Conservation (phyloP, 352 stramenopile genomes). For the Globisporangium parvum region DNA sequence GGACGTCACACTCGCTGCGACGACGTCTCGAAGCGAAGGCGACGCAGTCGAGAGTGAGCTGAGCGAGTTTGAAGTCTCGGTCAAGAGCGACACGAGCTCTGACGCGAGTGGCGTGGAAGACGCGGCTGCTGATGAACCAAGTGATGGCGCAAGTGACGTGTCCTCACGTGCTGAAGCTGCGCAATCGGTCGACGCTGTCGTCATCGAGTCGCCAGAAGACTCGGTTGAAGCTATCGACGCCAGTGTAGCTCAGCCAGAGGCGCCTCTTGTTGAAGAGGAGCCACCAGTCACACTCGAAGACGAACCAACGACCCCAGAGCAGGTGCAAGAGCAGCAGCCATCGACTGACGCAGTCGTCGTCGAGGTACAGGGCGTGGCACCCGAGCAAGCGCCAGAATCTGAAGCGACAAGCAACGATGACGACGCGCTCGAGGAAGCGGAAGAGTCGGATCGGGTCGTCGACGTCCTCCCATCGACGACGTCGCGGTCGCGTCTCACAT, state of each 20-base stretch:
- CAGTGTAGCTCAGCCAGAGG: background rate
- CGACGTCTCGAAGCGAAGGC: constrained; percentile 1
- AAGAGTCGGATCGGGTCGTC: constrained; percentile 9
- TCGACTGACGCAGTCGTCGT: background rate
- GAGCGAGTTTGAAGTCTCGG: background rate
- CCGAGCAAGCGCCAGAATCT: constrained; percentile 7
- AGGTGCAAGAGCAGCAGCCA: background rate
- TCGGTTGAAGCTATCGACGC: background rate
- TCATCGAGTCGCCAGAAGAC: background rate
- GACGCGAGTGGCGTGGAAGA: background rate
- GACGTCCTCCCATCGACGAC: constrained; percentile 1
- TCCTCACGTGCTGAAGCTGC: background rate
- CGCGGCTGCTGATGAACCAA: background rate
- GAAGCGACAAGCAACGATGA: constrained; percentile 1
- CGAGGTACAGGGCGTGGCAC: background rate
- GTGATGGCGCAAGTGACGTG: background rate
- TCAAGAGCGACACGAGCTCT: background rate
- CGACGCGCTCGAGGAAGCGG: constrained; percentile 1
- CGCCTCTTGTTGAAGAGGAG: background rate
- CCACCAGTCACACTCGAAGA: background rate
- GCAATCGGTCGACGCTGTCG: background rate
- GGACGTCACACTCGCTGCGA: too few species aligned
- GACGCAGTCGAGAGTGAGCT: background rate
- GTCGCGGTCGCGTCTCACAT: background rate
- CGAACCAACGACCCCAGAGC: background rate